phyloP scores from a whole-genome alignment of 2,329 filamentous ascomycete species.

The Paraphoma chrysanthemicola region DNA sequence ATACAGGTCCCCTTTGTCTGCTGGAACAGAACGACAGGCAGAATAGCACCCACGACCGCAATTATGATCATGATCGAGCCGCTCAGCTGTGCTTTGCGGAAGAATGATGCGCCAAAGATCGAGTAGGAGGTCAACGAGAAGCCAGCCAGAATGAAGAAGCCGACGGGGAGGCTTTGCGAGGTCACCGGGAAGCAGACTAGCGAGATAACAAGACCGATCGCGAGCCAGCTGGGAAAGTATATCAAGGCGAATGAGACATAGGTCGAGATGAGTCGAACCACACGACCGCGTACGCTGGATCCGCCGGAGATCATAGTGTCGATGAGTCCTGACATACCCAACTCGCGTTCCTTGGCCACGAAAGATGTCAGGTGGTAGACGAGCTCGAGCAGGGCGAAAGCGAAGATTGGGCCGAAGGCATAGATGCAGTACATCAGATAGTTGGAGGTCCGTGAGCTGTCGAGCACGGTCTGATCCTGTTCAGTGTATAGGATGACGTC shows the following conservation, averaged over 20 bases:
- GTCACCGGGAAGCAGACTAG: conserved; percentile 25
- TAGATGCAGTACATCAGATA: conserved; percentile 15
- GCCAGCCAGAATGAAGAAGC: conserved; percentile 30
- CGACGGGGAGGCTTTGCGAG: conserved; percentile 21
- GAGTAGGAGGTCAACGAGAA: conserved; percentile 29
- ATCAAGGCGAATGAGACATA: conserved; percentile 36
- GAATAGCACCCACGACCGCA: conserved; percentile 24
- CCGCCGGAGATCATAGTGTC: conserved; percentile 36
- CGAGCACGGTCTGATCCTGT: conserved; percentile 15
- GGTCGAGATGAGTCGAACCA: conserved; percentile 26
- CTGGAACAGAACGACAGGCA: conserved; percentile 24
- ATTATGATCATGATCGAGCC: conserved; percentile 32
- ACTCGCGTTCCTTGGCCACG: conserved; percentile 30
- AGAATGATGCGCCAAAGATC: conserved; percentile 32
- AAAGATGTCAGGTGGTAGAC: conserved; percentile 36
- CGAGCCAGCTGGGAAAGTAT: conserved; percentile 33
- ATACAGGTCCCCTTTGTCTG: conserved; percentile 12
- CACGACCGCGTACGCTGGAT: conserved; percentile 19
- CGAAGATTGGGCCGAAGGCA: conserved; percentile 29
- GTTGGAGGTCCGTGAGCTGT: conserved; percentile 16
- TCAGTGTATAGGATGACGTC: conserved; percentile 24
- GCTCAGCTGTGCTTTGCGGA: conserved; percentile 33
- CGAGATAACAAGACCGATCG: conserved; percentile 25
- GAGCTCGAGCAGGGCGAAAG: conserved; percentile 25
- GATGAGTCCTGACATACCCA: conserved; percentile 34